Evolutionary conservation across 768 basidiomycete species (phyloP), one percentile per base, ranked within the genome.

Genomic region (Russula dissimulans): DNA sequence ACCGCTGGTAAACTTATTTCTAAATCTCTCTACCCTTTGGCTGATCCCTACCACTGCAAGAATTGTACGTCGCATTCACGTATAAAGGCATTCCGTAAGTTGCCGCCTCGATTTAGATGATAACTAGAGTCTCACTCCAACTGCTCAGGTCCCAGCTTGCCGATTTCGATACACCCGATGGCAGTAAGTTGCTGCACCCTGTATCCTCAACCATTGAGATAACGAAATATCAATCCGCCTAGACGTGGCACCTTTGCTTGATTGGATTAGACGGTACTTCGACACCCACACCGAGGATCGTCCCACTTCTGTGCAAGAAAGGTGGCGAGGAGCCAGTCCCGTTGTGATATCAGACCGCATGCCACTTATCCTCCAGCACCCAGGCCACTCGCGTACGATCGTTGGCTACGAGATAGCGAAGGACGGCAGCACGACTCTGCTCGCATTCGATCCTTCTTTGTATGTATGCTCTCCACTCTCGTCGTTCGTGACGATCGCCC

Each of bases 371-470:
- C 74, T 95, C 52, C 86, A 95, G 75, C 84, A 90, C 67, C 70
- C 78, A 7, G 91, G 91, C 0, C 93, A 97, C 73, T 97, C 93
- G n/a, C 74, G 88, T 29, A 86, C 87, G 4, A 83, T 97, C 12
- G 78, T 97, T 3, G 93, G 93, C 1, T 94, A 87, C 66, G 91
- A 95, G 70, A 71, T 85, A 42, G 76, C 75, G 55, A 81, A 78
- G 65, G 75, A 75, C 15, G 85, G 83, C 7, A 71, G 74, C 12
- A 75, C 81, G 42, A 85, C 81, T 63, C 77, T 97, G 9, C 75
- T 95, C 14, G 75, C 80, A 7, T 91, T 93, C 63, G 91, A 97
- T 74, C 90, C 93, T 17, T 81, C 82, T 15, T 77, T 68, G 89
- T 88, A 62, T 66, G 76, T 66, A 22, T 48, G 8, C 3, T 6